Percentiles rank a stretch among this genome's conserved stretches.
Evolutionary conservation across 78 protist species (phyloP).

Genomic region (Tieghemostelium lacteum): DNA sequence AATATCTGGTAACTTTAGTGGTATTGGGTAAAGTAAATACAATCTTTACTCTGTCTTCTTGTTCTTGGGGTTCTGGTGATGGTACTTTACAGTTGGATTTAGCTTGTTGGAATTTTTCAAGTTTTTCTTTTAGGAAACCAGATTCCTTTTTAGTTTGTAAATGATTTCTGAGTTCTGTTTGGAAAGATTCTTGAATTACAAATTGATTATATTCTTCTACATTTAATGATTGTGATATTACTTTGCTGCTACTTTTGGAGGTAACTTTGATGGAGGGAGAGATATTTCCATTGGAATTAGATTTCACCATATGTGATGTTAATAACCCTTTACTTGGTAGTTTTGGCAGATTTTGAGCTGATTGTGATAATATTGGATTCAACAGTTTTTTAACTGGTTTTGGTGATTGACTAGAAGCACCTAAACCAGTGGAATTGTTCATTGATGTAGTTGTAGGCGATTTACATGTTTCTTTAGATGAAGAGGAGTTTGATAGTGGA

Average conservation of each 20-base stretch:
- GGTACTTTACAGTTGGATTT: slow-evolving; percentile 1
- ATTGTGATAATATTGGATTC: not conserved
- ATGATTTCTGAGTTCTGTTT: slow-evolving; percentile 38
- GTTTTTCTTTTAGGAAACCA: not conserved
- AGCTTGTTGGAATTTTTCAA: slow-evolving; percentile 6
- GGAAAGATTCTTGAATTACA: slow-evolving; percentile 21
- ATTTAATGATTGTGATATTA: not conserved
- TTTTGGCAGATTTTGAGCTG: slow-evolving; percentile 26
- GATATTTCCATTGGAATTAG: slow-evolving; percentile 3
- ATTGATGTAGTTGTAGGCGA: too few relatives aligned
- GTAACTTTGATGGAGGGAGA: not conserved
- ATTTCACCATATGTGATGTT: not conserved
- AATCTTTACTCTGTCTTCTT: not conserved
- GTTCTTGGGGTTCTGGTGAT: not conserved
- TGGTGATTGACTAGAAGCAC: not conserved
- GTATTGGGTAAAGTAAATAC: slow-evolving; percentile 3
- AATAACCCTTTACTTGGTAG: not conserved
- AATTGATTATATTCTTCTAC: not conserved
- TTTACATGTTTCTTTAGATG: too few relatives aligned
- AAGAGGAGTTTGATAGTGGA: not conserved
- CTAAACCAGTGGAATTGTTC: not conserved
- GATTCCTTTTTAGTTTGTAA: slow-evolving; percentile 28
- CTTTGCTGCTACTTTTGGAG: not conserved
- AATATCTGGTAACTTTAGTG: not conserved
- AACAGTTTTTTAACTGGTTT: not conserved